These are phyloP conservation scores for Calonectria montana DNA, from an alignment of 2,329 filamentous ascomycete species.

Conservation along the genomic window DNA sequence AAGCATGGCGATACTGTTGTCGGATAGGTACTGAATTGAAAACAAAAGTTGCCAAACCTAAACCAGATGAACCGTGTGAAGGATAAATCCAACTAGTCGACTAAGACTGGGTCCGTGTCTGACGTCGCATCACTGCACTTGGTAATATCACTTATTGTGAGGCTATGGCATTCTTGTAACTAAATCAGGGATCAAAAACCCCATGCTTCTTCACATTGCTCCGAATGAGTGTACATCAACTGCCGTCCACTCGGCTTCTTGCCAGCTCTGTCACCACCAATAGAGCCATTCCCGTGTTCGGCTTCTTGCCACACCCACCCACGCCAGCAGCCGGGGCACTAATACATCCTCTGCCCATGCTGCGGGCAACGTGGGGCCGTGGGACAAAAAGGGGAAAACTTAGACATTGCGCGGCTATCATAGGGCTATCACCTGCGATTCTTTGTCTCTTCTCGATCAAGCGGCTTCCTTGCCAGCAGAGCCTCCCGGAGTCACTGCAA, in stretches of 20 bases:
- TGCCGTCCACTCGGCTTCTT: slow-evolving; percentile 30
- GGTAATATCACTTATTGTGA: neutral
- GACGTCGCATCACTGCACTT: neutral
- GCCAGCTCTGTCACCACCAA: slow-evolving; percentile 30
- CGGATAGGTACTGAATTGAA: slow-evolving; percentile 31
- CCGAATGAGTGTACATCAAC: neutral
- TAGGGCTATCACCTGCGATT: neutral
- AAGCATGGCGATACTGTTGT: slow-evolving; percentile 28
- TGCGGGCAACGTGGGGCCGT: slow-evolving; percentile 10
- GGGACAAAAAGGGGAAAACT: neutral
- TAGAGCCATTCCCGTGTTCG: slow-evolving; percentile 14
- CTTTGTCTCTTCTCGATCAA: neutral
- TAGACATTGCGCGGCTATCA: neutral
- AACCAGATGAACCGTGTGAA: neutral
- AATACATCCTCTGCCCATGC: slow-evolving; percentile 7
- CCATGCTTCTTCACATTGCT: neutral
- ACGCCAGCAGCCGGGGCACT: slow-evolving; percentile 1
- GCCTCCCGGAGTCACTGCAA: neutral
- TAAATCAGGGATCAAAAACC: neutral
- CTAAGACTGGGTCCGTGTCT: neutral
- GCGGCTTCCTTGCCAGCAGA: neutral
- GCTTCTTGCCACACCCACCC: slow-evolving; percentile 5
- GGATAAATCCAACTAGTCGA: neutral
- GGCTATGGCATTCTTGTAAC: neutral
- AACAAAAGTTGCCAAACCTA: slow-evolving; percentile 29